Conservation (phyloP, 192 early-diverging fungal genomes). For the Phlyctochytrium planicorne region DNA sequence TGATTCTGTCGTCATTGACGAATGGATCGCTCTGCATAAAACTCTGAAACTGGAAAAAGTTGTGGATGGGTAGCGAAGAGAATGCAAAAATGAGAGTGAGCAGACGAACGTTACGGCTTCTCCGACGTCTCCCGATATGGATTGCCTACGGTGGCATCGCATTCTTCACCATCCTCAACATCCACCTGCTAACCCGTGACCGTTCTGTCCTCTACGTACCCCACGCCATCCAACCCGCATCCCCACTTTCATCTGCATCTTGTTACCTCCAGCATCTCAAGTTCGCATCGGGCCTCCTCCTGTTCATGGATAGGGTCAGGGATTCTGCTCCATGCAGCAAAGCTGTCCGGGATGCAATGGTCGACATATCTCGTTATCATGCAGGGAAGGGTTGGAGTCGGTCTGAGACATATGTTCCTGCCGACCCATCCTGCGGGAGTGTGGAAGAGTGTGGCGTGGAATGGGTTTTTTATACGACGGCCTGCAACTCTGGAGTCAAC, state of each 20-base stretch:
- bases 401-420: neutral
- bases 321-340: neutral
- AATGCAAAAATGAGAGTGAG: too few species aligned
- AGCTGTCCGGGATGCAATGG: neutral
- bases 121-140: neutral
- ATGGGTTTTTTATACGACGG: conserved; percentile 28
- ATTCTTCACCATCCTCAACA: neutral
- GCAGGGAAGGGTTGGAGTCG: neutral
- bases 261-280: conserved; percentile 1
- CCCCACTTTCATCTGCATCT: neutral
- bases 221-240: neutral
- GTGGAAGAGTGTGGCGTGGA: conserved; percentile 17
- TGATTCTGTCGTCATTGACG: too few species aligned
- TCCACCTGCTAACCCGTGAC: neutral
- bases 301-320: neutral
- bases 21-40: too few species aligned
- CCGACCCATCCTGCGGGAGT: neutral
- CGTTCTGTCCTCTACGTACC: neutral
- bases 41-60: too few species aligned
- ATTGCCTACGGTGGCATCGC: neutral
- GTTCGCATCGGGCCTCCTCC: neutral
- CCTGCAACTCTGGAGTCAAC: conserved; percentile 23
- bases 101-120: too few species aligned
- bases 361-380: neutral
- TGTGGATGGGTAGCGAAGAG: too few species aligned